phyloP scores from a whole-genome alignment of 192 early-diverging fungal species.

The Umbelopsis vinacea region DNA sequence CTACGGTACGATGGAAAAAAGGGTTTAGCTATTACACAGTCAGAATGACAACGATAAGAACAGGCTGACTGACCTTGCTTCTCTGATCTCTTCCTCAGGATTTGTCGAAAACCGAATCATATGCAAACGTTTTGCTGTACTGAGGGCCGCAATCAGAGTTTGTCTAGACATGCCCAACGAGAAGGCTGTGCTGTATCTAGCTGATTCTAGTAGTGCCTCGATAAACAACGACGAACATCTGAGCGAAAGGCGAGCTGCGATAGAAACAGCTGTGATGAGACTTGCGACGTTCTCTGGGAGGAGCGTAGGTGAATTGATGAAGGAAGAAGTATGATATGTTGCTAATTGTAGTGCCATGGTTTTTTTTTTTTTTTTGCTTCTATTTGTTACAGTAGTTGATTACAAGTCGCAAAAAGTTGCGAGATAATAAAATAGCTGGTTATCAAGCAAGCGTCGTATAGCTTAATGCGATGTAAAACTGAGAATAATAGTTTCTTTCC shows the following conservation, averaged over 20 bases:
- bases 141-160: constrained; percentile 60
- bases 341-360: constrained; percentile 29
- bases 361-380: too few species aligned
- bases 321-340: constrained; percentile 21
- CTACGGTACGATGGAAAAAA: constrained; percentile 29
- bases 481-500: too few species aligned
- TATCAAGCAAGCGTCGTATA: too few species aligned
- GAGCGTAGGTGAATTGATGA: constrained; percentile 48
- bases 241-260: constrained; percentile 63
- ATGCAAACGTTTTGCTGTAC: constrained; percentile 64
- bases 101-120: constrained; percentile 29
- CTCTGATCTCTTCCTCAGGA: constrained; percentile 33
- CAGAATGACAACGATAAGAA: neutral
- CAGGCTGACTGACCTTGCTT: constrained; percentile 32
- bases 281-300: constrained; percentile 61
- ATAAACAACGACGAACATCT: constrained; percentile 61
- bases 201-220: constrained; percentile 63
- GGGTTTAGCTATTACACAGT: neutral
- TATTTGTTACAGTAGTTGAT: too few species aligned
- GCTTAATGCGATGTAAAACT: neutral
- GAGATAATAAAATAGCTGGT: too few species aligned
- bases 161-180: constrained; percentile 59
- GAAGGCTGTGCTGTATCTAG: constrained; percentile 63
- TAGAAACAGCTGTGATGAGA: constrained; percentile 62
- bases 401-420: too few species aligned